phyloP scores from a whole-genome alignment of 306 rosid species.

The Trifolium pratense region DNA sequence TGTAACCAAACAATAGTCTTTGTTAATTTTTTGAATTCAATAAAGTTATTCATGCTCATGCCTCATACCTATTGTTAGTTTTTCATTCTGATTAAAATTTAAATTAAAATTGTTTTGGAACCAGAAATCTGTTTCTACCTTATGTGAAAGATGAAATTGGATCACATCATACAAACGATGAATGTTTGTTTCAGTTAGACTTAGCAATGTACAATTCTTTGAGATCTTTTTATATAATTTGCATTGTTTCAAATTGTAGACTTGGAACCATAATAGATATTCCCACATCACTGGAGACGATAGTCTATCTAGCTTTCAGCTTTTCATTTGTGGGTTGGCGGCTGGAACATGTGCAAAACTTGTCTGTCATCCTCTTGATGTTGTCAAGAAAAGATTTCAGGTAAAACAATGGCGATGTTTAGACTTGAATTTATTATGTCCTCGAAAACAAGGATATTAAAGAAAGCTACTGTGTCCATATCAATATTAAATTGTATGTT shows the following conservation, averaged over 20 bases:
- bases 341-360: conserved; percentile 97
- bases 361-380: conserved; percentile 98
- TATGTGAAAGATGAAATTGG: neutral
- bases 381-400: conserved; percentile 98
- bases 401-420: conserved; percentile 42
- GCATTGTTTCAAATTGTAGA: conserved; percentile 51
- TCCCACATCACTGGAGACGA: conserved; percentile 45
- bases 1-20: neutral
- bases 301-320: conserved; percentile 76
- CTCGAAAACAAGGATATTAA: conserved; percentile 28
- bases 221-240: neutral
- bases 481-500: conserved; percentile 20
- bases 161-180: conserved; percentile 33
- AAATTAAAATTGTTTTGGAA: conserved; percentile 14
- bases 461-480: conserved; percentile 22
- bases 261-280: conserved; percentile 59
- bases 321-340: conserved; percentile 82
- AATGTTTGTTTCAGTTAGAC: conserved; percentile 25
- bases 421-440: conserved; percentile 7
- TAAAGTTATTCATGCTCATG: neutral
- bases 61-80: neutral
- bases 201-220: conserved; percentile 17
- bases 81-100: neutral
- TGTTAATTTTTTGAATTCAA: conserved; percentile 29
- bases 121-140: conserved; percentile 9